phyloP scores from a whole-genome alignment of 2,329 filamentous ascomycete genomes.

The Huntiella bhutanensis region DNA sequence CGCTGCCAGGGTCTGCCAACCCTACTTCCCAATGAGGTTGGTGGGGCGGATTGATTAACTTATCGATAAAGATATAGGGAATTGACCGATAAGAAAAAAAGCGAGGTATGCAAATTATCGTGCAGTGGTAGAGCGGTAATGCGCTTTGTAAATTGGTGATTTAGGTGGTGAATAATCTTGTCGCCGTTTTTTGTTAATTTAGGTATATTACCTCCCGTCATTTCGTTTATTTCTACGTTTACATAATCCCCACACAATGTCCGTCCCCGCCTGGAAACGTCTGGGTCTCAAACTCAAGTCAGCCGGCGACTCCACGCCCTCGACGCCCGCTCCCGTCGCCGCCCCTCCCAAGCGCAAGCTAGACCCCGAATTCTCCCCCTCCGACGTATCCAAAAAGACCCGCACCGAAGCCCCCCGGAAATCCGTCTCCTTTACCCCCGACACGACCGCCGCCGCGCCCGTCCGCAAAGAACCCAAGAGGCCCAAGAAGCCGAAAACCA shows the following conservation, averaged over 20 bases:
- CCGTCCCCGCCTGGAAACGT: conserved; percentile 40
- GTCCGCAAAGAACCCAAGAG: conserved; percentile 17
- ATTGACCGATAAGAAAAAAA: too few species aligned
- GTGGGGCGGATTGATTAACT: background rate
- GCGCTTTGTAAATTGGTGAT: too few species aligned
- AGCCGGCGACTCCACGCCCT: conserved; percentile 16
- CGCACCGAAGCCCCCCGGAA: conserved; percentile 19
- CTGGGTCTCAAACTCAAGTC: conserved; percentile 43
- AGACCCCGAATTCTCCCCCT: conserved; percentile 3
- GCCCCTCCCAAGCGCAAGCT: conserved; percentile 22
- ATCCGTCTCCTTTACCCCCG: conserved; percentile 31
- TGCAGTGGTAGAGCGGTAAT: too few species aligned
- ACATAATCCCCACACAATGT: conserved; percentile 22
- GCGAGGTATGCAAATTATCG: too few species aligned
- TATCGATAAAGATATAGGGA: too few species aligned
- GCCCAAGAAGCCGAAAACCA: conserved; percentile 19
- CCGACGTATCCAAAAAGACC: conserved; percentile 10
- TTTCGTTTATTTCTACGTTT: background rate
- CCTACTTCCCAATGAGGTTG: background rate
- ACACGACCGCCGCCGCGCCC: conserved; percentile 15
- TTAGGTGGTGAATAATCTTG: too few species aligned
- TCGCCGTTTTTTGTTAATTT: too few species aligned
- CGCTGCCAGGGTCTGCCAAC: too few species aligned
- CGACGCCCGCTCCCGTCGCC: conserved; percentile 13
- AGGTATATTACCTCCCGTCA: too few species aligned